Percentiles rank a stretch among this genome's conserved stretches.
Evolutionary conservation across 805 yeast species (phyloP).

Genomic region (Tetrapisispora fleetii): DNA sequence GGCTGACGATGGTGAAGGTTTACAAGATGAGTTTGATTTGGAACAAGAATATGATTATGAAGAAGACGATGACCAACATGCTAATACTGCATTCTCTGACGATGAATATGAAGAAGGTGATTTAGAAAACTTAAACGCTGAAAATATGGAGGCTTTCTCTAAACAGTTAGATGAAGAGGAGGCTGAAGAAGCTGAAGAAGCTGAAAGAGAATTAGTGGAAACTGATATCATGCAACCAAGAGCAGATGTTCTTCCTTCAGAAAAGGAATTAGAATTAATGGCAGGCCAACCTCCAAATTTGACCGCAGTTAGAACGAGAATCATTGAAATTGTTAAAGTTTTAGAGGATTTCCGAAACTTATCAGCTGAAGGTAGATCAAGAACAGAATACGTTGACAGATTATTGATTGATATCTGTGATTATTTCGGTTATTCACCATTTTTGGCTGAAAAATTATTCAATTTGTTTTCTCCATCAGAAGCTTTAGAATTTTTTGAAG

Average conservation of each 20-base stretch:
- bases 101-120: constrained; percentile 54
- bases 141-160: constrained; percentile 75
- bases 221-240: constrained; percentile 55
- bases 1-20: constrained; percentile 21
- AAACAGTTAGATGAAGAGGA: constrained; percentile 52
- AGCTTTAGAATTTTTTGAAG: constrained; percentile 97
- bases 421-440: constrained; percentile 88
- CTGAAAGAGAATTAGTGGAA: constrained; percentile 51
- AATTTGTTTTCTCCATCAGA: constrained; percentile 88
- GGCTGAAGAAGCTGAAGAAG: constrained; percentile 51
- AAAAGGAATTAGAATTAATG: constrained; percentile 50
- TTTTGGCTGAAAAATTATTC: constrained; percentile 88
- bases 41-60: constrained; percentile 42
- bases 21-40: constrained; percentile 45
- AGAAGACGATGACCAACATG: constrained; percentile 27
- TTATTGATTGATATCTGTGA: constrained; percentile 77
- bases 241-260: constrained; percentile 67
- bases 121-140: constrained; percentile 64
- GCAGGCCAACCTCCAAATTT: constrained; percentile 58
- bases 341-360: constrained; percentile 77
- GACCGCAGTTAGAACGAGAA: constrained; percentile 79
- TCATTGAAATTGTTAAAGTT: constrained; percentile 90
- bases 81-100: constrained; percentile 74
- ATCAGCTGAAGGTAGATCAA: constrained; percentile 77
- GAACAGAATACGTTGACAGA: constrained; percentile 74